Evolutionary conservation across 805 yeast species (phyloP), one percentile per base, ranked within the genome.

Genomic region (Nadsonia fulvescens): DNA sequence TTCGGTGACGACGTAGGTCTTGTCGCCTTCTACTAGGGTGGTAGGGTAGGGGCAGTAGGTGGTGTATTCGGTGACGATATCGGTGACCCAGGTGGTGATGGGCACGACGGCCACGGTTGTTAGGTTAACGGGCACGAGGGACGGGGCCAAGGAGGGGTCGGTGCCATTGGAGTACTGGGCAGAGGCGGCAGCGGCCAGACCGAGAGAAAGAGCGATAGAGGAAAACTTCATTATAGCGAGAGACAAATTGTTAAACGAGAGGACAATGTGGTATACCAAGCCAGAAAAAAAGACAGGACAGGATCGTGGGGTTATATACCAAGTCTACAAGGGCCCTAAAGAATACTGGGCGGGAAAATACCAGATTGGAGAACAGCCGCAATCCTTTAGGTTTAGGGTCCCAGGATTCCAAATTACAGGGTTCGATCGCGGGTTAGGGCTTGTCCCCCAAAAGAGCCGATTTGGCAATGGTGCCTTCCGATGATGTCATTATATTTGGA

Each of bases 41-140:
- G 92, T 78, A 27, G 91, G 54, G 36, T 46, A 56, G 51, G 92
- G 91, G 56, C 91, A 77, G 74, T 71, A 76, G 42, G 91, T 76
- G 56, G 76, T 68, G 65, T 58, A 68, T 47, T 60, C 72, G 44
- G 78, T 68, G 46, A 73, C 78, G 36, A 69, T 70, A 25, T 35
- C 35, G 29, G 42, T 39, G 23, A 30, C 29, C n/a, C n/a, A n/a
- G 34, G 44, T 40, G 16, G 33, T 40, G 24, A 46, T 38, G 30
- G 53, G 40, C 37, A 30, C 37, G 22, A 63, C 62, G 25, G 47
- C 39, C 37, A 49, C 40, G 42, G 60, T 55, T 38, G 58, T 48
- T 34, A 44, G 51, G 52, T 46, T 50, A 51, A 61, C 47, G 34
- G 29, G 28, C 9, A 6, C 27, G 16, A 12, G 18, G 23, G 28